A percentile compares a stretch with the other conserved stretches of the same genome.
phyloP scores from a whole-genome alignment of 1,284 basidiomycete species.

The Pterula multifida region DNA sequence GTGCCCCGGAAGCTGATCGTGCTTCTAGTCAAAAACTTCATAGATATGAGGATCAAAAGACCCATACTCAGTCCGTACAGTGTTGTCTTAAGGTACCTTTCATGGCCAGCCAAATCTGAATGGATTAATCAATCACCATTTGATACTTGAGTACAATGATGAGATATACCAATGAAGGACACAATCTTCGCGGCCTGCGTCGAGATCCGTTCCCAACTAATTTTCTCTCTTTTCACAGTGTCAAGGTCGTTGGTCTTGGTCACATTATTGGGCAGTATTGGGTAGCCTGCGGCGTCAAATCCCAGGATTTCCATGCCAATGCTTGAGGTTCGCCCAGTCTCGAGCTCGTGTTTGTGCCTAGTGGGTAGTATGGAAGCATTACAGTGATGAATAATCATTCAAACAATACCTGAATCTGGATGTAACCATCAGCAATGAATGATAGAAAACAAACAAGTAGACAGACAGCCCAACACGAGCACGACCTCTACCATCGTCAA shows the following conservation, averaged over 20 bases:
- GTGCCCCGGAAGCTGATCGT: constrained; percentile 82
- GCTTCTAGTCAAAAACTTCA: no score
- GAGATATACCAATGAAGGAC: constrained; percentile 74
- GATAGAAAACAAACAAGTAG: neutral
- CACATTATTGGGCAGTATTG: constrained; percentile 58
- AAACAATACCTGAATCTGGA: neutral
- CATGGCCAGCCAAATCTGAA: constrained; percentile 81
- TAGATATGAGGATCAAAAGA: no score
- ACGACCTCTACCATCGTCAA: constrained; percentile 92
- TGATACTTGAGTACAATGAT: constrained; percentile 5
- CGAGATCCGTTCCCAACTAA: constrained; percentile 96
- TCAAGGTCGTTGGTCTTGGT: constrained; percentile 45
- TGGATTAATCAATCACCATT: constrained; percentile 6
- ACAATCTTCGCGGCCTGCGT: constrained; percentile 85
- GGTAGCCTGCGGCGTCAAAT: constrained; percentile 61
- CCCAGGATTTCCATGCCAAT: constrained; percentile 91
- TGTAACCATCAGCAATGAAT: neutral
- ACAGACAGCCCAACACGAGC: constrained; percentile 61
- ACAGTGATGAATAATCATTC: neutral
- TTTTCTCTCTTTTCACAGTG: constrained; percentile 63
- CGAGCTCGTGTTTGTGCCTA: constrained; percentile 95
- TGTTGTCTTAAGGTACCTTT: constrained; percentile 87
- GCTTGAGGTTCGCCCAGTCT: constrained; percentile 88
- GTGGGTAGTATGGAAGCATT: constrained; percentile 42
- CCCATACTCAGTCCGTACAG: constrained; percentile 38